Conservation (phyloP, 768 basidiomycete species). For the Aureoboletus auriporus region DNA sequence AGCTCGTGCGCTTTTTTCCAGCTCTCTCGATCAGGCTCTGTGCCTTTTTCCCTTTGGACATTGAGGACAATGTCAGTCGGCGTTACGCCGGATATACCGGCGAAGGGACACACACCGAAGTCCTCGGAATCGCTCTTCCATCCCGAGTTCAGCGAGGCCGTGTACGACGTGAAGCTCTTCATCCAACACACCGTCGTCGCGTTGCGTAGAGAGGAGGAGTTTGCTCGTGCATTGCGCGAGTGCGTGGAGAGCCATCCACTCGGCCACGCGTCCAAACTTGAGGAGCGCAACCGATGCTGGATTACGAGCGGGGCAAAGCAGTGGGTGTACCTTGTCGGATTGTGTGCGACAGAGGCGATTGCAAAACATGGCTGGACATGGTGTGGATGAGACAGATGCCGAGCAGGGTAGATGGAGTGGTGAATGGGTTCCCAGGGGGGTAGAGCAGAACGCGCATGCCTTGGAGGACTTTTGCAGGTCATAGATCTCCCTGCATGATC, state of each 20-base stretch:
- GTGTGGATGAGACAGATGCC: constrained; percentile 35
- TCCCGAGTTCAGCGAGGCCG: constrained; percentile 68
- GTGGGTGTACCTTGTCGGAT: constrained; percentile 58
- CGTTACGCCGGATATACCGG: neutral
- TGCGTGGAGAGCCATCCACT: constrained; percentile 74
- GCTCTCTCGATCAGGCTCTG: constrained; percentile 56
- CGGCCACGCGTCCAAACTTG: constrained; percentile 50
- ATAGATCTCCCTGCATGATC: constrained; percentile 63
- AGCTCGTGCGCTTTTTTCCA: constrained; percentile 67
- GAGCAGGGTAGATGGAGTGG: constrained; percentile 52
- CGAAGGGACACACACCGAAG: constrained; percentile 11
- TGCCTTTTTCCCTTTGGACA: constrained; percentile 27
- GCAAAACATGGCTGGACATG: constrained; percentile 72
- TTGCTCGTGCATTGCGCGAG: constrained; percentile 63
- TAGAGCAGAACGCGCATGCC: constrained; percentile 75
- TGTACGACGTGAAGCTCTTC: constrained; percentile 54
- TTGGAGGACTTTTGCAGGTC: constrained; percentile 55
- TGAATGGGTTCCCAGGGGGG: constrained; percentile 45
- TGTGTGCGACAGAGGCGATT: constrained; percentile 72
- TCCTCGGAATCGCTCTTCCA: constrained; percentile 60
- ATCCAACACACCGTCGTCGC: constrained; percentile 32
- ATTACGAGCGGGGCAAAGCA: constrained; percentile 75
- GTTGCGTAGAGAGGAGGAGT: constrained; percentile 52
- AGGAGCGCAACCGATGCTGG: constrained; percentile 61
- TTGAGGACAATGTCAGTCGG: neutral